Percentiles rank a stretch among this genome's conserved stretches.
Conservation (phyloP, 192 early-diverging fungal genomes). For the Coemansia sp. region DNA sequence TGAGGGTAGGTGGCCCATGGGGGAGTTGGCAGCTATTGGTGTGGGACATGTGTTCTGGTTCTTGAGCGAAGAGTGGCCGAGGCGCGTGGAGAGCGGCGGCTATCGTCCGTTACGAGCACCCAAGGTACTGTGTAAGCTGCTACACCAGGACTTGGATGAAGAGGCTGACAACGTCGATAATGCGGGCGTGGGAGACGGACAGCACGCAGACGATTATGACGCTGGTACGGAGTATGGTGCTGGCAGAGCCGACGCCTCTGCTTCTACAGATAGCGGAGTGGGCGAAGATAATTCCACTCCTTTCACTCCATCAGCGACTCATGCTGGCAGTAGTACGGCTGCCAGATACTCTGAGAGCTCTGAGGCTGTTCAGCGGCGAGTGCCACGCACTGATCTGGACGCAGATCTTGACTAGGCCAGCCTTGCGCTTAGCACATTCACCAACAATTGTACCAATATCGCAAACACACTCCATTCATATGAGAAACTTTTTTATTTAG, state of each 20-base stretch:
- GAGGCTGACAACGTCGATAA: background rate
- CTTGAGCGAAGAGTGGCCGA: conserved; percentile 93
- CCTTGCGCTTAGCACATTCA: background rate
- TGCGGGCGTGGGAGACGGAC: background rate
- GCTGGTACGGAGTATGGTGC: background rate
- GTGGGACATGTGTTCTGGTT: conserved; percentile 97
- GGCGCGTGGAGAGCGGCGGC: conserved; percentile 62
- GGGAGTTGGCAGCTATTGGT: conserved; percentile 82
- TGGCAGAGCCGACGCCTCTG: conserved; percentile 4
- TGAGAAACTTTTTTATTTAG: background rate
- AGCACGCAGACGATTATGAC: background rate
- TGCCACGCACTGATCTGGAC: background rate
- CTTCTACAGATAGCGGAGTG: background rate
- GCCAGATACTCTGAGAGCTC: background rate
- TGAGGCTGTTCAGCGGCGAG: conserved; percentile 3
- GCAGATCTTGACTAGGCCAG: conserved; percentile 3
- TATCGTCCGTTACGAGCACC: conserved; percentile 30
- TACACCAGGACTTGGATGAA: conserved; percentile 34
- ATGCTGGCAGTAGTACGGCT: background rate
- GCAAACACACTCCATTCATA: background rate
- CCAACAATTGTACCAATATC: conserved; percentile 21
- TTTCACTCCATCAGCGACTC: background rate
- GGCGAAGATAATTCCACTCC: background rate
- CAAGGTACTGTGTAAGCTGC: conserved; percentile 26
- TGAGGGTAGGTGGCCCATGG: conserved; percentile 68